Conservation (phyloP, 108 stramenopile genomes). For the Discostella stelligeroides region DNA sequence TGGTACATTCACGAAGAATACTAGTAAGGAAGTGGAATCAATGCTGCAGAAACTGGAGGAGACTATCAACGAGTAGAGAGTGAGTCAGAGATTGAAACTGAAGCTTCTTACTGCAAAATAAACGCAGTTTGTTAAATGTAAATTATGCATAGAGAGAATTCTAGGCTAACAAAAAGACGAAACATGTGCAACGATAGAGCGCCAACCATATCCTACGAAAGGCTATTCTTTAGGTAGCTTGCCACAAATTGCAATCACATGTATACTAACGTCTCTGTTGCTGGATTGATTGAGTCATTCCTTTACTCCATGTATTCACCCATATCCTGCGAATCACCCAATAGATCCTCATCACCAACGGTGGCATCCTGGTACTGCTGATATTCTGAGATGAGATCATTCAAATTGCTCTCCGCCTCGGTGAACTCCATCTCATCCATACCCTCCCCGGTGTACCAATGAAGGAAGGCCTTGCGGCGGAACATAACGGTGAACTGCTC, state of each 20-base stretch:
- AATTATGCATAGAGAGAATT: constrained; percentile 1
- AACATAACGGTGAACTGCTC: constrained; percentile 90
- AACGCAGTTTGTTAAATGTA: not conserved
- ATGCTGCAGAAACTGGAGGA: constrained; percentile 78
- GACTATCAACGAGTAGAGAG: constrained; percentile 34
- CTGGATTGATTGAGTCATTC: not conserved
- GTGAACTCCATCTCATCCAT: constrained; percentile 91
- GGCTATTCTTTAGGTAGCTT: not conserved
- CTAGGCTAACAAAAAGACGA: not conserved
- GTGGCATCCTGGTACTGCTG: constrained; percentile 94
- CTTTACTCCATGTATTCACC: constrained; percentile 11
- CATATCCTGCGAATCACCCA: constrained; percentile 54
- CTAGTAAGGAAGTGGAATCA: constrained; percentile 64
- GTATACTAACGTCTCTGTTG: not conserved
- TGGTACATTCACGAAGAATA: constrained; percentile 86
- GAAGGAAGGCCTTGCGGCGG: constrained; percentile 90
- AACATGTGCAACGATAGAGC: not conserved
- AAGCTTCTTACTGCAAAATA: not conserved
- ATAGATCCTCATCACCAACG: constrained; percentile 66
- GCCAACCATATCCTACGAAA: not conserved
- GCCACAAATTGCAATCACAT: not conserved
- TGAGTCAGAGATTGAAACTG: not conserved
- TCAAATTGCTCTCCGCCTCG: constrained; percentile 85
- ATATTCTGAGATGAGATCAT: constrained; percentile 86
- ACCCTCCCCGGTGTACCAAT: constrained; percentile 86